These are phyloP conservation scores for Coemansia sp. DNA, from an alignment of 371 early-diverging fungal genomes.

Conservation along the genomic window DNA sequence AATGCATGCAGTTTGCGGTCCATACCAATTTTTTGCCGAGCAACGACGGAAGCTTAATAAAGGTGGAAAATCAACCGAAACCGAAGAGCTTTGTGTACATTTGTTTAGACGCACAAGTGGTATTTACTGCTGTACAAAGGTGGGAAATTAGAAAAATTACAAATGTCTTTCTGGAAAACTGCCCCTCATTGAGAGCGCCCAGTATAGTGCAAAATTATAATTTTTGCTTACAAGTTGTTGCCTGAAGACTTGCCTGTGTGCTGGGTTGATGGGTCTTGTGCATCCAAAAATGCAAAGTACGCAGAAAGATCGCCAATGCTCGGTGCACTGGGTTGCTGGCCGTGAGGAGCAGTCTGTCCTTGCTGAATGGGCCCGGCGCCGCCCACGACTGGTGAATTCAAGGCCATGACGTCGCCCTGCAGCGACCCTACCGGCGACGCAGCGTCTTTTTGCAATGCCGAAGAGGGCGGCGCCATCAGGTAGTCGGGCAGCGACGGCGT, in stretches of 20 bases:
- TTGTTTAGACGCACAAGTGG: neutral
- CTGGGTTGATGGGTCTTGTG: constrained; percentile 14
- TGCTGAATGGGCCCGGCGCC: neutral
- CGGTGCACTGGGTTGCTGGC: constrained; percentile 4
- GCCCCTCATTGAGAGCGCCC: neutral
- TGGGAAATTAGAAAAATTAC: neutral
- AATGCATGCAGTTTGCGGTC: neutral
- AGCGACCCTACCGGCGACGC: constrained; percentile 4
- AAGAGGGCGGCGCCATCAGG: constrained; percentile 6
- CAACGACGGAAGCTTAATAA: neutral
- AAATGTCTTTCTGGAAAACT: neutral
- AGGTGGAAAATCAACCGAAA: constrained; percentile 1
- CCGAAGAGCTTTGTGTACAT: neutral
- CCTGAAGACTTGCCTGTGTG: constrained; percentile 1
- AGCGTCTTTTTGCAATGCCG: neutral
- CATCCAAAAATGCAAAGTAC: constrained; percentile 32
- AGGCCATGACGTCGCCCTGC: neutral
- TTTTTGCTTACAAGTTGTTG: neutral
- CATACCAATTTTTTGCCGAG: neutral
- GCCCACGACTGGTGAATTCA: neutral
- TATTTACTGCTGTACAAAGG: constrained; percentile 1
- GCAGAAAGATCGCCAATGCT: constrained; percentile 30
- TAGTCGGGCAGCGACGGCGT: constrained; percentile 38
- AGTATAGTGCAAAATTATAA: neutral
- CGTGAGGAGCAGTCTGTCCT: neutral